Conservation (phyloP, 208 protist species). For the Acanthamoeba culbertsoni region DNA sequence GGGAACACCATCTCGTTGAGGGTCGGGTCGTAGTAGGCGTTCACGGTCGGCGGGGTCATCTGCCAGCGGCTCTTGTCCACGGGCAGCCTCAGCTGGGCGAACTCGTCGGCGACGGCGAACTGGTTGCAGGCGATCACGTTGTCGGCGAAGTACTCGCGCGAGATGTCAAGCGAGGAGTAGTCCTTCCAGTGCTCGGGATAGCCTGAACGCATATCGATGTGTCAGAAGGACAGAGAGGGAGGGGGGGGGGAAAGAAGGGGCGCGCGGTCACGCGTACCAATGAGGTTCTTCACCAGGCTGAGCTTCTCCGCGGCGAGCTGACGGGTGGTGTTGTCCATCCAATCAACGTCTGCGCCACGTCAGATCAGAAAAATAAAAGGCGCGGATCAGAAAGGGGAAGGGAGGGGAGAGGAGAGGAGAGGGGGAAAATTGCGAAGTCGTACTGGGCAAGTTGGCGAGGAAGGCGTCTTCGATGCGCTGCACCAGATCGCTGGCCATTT, state of each 20-base stretch:
- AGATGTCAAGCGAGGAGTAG: not conserved
- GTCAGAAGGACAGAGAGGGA: not conserved
- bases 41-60: conserved; percentile 17
- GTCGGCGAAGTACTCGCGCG: not conserved
- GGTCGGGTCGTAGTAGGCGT: conserved; percentile 40
- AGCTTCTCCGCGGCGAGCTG: conserved; percentile 4
- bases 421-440: not conserved
- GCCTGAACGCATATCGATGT: not conserved
- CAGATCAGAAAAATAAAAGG: not conserved
- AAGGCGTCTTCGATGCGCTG: conserved; percentile 2
- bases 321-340: conserved; percentile 28
- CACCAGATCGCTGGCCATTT: not conserved
- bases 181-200: conserved; percentile 39
- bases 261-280: too few relatives aligned
- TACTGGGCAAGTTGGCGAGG: not conserved
- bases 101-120: not conserved
- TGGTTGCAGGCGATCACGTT: not conserved
- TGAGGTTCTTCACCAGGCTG: not conserved
- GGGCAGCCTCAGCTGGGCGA: not conserved
- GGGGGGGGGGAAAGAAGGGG: too few relatives aligned
- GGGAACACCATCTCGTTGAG: conserved; percentile 61
- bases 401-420: not conserved
- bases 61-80: conserved; percentile 35
- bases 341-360: not conserved
- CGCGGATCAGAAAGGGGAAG: not conserved